Conservation (phyloP, 495 filamentous ascomycete species). For the Aspergillus sclerotiicarbonarius region DNA sequence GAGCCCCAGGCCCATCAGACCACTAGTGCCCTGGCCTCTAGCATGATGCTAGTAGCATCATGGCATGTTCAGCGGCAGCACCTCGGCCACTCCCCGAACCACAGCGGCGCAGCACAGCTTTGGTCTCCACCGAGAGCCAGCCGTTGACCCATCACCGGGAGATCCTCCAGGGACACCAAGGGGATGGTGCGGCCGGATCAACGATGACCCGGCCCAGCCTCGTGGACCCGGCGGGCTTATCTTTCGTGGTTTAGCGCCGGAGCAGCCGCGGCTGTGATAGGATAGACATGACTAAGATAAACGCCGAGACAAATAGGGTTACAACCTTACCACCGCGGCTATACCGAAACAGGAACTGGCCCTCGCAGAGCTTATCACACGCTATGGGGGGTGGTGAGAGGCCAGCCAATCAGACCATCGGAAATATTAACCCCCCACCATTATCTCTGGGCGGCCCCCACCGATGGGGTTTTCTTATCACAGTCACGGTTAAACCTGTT, state of each 20-base stretch:
- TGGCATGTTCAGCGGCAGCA: too few species aligned
- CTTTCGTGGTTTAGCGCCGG: not conserved
- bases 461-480: not conserved
- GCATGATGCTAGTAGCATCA: too few species aligned
- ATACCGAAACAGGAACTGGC: not conserved
- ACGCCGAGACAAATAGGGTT: conserved; percentile 5
- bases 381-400: not conserved
- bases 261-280: not conserved
- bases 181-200: not conserved
- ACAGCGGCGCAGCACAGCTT: too few species aligned
- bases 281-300: not conserved
- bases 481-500: not conserved
- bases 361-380: conserved; percentile 1
- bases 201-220: not conserved
- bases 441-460: not conserved
- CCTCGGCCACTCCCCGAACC: too few species aligned
- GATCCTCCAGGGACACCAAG: too few species aligned
- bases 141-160: not conserved
- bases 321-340: not conserved
- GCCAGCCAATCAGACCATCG: not conserved
- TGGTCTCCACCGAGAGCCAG: not conserved
- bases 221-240: not conserved
- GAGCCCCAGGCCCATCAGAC: too few species aligned
- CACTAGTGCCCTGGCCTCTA: too few species aligned
- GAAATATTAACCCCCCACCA: not conserved